Base-by-base conservation (phyloP, 345 rosid genomes). In the Sapria himalayana region DNA sequence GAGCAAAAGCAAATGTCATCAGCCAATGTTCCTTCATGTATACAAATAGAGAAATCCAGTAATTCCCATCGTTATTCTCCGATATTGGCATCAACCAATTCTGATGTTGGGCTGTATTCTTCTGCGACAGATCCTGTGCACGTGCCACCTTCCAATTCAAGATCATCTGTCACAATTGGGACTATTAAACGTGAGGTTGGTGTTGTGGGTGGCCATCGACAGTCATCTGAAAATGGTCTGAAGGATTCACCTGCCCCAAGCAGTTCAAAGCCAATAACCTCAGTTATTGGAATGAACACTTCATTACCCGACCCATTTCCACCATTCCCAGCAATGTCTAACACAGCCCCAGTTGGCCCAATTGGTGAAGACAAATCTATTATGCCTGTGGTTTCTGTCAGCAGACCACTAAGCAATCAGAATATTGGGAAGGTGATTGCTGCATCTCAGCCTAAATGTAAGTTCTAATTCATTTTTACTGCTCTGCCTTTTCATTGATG, bases 171-270 rank as follows among this genome's bases (percentile, higher is more conserved):
- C 62, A 69, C 61, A 33, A 77, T 73, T 60, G 92, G 93, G 57
- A 80, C 93, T 52, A 85, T 85, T 41, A 77, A 66, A 67, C 93
- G 92, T 53, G 96, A 81, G 58, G 92, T 81, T 56, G 93, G 85
- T 45, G 78, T 69, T 43, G 89, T 63, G 25, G 84, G 94, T 32
- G 72, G 62, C 43, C 76, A 72, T 33, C 66, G 81, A 19, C 79
- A 62, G 33, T 49, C 65, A 53, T 50, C 60, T 53, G 84, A 76
- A 50, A 71, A 57, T 54, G 50, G 66, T 35, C 43, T 39, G 10
- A 77, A 63, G 60, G 67, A 54, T 58, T 31, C 70, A 25, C 51
- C 76, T 41, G 53, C 42, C 23, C 29, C 74, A 29, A 61, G 45
- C 45, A 44, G 43, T 43, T 56, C 85, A 50, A 48, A 65, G 11